These are phyloP conservation scores for Neofusicoccum sp. DNA, from an alignment of 2,329 filamentous ascomycete genomes.

Conservation along the genomic window DNA sequence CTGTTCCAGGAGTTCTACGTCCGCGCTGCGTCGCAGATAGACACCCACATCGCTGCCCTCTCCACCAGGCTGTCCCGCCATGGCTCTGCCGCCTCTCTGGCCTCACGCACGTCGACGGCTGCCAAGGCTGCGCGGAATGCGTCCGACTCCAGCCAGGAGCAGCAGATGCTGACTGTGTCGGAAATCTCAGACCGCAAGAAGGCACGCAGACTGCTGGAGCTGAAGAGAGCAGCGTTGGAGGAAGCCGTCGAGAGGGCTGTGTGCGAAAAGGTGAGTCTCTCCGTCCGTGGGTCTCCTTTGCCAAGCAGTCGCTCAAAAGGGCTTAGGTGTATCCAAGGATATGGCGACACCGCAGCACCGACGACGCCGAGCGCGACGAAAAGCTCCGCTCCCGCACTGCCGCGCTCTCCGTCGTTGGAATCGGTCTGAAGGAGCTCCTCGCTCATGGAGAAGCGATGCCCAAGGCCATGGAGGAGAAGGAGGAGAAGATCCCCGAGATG, in stretches of 20 bases:
- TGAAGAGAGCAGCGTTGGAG: conserved; percentile 74
- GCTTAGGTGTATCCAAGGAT: conserved; percentile 67
- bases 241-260: conserved; percentile 87
- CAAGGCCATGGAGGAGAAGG: conserved; percentile 52
- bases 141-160: conserved; percentile 48
- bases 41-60: conserved; percentile 79
- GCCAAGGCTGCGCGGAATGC: conserved; percentile 40
- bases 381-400: conserved; percentile 93
- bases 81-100: conserved; percentile 52
- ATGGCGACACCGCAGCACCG: conserved; percentile 85
- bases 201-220: conserved; percentile 73
- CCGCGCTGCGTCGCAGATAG: conserved; percentile 75
- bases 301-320: conserved; percentile 25
- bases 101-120: conserved; percentile 48
- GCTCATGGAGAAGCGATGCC: conserved; percentile 54
- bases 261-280: conserved; percentile 63
- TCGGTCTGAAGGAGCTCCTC: conserved; percentile 78
- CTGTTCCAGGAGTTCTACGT: conserved; percentile 94
- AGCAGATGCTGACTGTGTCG: conserved; percentile 86
- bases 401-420: conserved; percentile 84
- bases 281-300: conserved; percentile 25
- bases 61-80: conserved; percentile 72
- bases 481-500: conserved; percentile 68
- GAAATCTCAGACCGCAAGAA: conserved; percentile 80
- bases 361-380: conserved; percentile 93